Conservation (phyloP, 805 yeast genomes). For the Tetrapisispora arboricola region DNA sequence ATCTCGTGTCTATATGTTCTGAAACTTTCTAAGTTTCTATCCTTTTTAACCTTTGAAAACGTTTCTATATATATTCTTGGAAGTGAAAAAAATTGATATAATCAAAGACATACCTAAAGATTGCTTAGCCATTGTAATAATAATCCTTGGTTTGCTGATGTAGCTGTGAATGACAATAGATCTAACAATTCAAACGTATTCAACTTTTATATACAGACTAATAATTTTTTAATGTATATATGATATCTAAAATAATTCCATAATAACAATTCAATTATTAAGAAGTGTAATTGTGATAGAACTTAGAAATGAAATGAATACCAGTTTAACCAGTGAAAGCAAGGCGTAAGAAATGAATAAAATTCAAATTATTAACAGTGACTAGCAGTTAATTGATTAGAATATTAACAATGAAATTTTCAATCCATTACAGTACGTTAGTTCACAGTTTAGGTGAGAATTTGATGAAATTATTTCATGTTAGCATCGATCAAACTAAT, state of each 20-base stretch:
- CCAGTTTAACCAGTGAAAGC: background rate
- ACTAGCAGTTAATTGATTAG: too few relatives aligned
- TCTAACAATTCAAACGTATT: background rate
- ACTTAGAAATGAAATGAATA: background rate
- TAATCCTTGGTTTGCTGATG: constrained; percentile 11
- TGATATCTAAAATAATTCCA: too few relatives aligned
- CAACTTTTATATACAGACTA: background rate
- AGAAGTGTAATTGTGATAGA: background rate
- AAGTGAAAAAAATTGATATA: background rate
- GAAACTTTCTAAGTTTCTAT: too few relatives aligned
- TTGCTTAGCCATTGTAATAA: constrained; percentile 37
- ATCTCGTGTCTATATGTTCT: too few relatives aligned
- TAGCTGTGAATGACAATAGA: background rate
- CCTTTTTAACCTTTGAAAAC: background rate
- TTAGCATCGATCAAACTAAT: too few relatives aligned
- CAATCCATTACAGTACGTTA: background rate
- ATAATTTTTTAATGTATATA: too few relatives aligned
- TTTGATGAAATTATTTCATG: too few relatives aligned
- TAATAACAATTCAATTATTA: too few relatives aligned
- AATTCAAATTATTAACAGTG: background rate
- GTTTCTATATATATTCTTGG: background rate
- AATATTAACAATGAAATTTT: background rate
- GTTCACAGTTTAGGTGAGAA: too few relatives aligned
- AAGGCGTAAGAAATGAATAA: background rate
- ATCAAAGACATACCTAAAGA: constrained; percentile 36